phyloP scores from a whole-genome alignment of 2,329 filamentous ascomycete genomes.

The Ophidiomyces ophidiicola region DNA sequence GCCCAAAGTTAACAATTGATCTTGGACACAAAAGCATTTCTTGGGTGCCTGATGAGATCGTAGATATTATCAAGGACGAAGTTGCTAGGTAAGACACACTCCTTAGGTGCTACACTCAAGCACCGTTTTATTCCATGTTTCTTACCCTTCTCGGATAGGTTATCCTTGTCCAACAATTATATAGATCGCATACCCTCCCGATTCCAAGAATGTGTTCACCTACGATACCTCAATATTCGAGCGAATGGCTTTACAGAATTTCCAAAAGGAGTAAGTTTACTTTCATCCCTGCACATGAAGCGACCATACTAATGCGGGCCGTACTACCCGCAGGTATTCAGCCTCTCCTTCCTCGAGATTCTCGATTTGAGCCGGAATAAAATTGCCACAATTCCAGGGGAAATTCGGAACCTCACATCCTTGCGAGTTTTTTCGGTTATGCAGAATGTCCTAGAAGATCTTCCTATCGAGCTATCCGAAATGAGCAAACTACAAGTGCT shows the following conservation, averaged over 20 bases:
- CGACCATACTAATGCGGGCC: too few species aligned
- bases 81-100: slow-evolving; percentile 36
- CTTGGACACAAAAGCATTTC: slow-evolving; percentile 39
- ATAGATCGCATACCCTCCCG: slow-evolving; percentile 39
- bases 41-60: slow-evolving; percentile 38
- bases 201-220: slow-evolving; percentile 38
- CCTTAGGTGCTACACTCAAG: neutral
- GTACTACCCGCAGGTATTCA: slow-evolving; percentile 76
- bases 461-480: slow-evolving; percentile 73
- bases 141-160: slow-evolving; percentile 22
- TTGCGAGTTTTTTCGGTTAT: slow-evolving; percentile 81
- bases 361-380: slow-evolving; percentile 85
- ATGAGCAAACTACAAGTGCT: slow-evolving; percentile 82
- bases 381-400: slow-evolving; percentile 61
- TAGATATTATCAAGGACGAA: slow-evolving; percentile 42
- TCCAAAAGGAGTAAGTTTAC: slow-evolving; percentile 46
- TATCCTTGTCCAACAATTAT: slow-evolving; percentile 41
- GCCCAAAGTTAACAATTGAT: slow-evolving; percentile 41
- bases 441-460: slow-evolving; percentile 72
- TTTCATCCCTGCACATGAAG: slow-evolving; percentile 2
- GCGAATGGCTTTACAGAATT: slow-evolving; percentile 46
- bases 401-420: slow-evolving; percentile 68
- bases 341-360: slow-evolving; percentile 77
- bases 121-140: neutral
- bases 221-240: slow-evolving; percentile 40